Conservation (phyloP, 257 asterid species). For the Phtheirospermum japonicum region DNA sequence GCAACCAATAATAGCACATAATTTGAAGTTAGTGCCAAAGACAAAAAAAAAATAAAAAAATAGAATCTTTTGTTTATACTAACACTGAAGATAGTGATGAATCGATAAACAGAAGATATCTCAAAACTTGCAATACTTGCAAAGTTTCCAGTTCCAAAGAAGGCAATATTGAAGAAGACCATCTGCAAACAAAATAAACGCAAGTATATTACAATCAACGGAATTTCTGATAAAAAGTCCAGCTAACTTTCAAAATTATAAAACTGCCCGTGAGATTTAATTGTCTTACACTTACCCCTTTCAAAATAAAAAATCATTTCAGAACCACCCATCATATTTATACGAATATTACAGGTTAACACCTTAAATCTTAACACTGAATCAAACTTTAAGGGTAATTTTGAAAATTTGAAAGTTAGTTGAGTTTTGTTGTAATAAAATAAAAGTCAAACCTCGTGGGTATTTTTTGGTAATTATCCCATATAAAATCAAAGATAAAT, state of each 20-base stretch:
- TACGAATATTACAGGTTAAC: too few species aligned
- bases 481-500: background rate
- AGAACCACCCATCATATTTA: too few species aligned
- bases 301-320: too few species aligned
- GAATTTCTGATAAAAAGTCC: background rate
- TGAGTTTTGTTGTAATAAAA: too few species aligned
- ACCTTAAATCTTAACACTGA: too few species aligned
- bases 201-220: background rate
- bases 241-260: too few species aligned
- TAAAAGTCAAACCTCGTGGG: too few species aligned
- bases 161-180: constrained; percentile 93
- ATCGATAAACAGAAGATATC: constrained; percentile 93
- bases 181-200: constrained; percentile 43
- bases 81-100: constrained; percentile 93
- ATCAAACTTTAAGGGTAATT: too few species aligned
- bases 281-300: too few species aligned
- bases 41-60: background rate
- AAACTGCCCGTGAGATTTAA: too few species aligned
- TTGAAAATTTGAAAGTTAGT: too few species aligned
- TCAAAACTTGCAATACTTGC: constrained; percentile 97
- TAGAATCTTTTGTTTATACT: constrained; percentile 35
- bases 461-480: too few species aligned
- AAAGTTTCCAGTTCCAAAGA: constrained; percentile 97
- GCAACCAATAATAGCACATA: constrained; percentile 36
- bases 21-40: constrained; percentile 13